phyloP scores from a whole-genome alignment of 306 rosid species.

The Pyrus bretschneideri region DNA sequence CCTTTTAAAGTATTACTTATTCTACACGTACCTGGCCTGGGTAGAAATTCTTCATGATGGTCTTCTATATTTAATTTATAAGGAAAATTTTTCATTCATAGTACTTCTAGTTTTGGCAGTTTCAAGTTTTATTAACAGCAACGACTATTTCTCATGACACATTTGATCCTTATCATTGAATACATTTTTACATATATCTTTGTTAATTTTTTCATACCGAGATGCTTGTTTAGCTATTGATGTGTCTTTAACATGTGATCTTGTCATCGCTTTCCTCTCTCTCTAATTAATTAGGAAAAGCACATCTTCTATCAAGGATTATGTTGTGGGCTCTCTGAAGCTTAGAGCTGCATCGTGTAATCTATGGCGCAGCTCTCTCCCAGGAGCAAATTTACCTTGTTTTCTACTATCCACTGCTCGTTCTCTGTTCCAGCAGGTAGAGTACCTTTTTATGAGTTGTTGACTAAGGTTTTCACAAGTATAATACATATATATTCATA shows the following conservation, averaged over 20 bases:
- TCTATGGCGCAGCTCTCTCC: constrained; percentile 55
- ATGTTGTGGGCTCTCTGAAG: constrained; percentile 46
- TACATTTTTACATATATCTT: not conserved
- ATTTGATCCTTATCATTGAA: not conserved
- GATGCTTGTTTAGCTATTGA: not conserved
- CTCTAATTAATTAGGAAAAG: constrained; percentile 35
- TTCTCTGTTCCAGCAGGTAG: constrained; percentile 77
- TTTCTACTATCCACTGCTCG: constrained; percentile 61
- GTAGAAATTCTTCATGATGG: not conserved
- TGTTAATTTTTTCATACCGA: not conserved
- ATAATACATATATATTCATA: not conserved
- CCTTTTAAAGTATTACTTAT: not conserved
- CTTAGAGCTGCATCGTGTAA: constrained; percentile 50
- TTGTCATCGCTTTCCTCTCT: not conserved
- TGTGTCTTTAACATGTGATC: not conserved
- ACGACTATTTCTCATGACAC: not conserved
- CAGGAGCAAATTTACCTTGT: constrained; percentile 34
- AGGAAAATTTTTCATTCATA: no score
- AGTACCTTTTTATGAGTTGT: not conserved
- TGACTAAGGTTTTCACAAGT: not conserved
- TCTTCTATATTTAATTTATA: no score
- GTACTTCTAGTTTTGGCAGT: not conserved
- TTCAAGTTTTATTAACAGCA: not conserved
- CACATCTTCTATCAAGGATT: constrained; percentile 43
- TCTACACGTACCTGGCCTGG: not conserved